Base-by-base conservation (phyloP, 2,329 filamentous ascomycete genomes). In the Endocalyx cinctus region DNA sequence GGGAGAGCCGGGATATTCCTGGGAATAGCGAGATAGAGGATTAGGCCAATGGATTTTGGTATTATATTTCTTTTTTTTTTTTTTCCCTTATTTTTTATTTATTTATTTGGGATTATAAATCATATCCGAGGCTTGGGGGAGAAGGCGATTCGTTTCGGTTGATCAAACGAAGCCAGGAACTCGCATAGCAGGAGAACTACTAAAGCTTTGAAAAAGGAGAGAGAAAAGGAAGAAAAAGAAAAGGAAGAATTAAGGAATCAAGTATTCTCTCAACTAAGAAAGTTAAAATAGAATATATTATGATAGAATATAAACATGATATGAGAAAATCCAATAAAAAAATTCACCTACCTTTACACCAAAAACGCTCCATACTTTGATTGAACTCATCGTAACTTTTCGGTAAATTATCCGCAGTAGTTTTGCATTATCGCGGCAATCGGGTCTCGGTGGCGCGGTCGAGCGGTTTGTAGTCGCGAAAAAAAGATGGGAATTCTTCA, bases 291-390 rank as follows among this genome's bases (percentile, higher is more conserved):
- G 20, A 23, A 23, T 8, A 8, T 8, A 23, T 8, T 8, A 23
- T 8, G 20, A 23, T 8, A 23, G n/a, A 23, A 23, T 23, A 8
- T 8, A 23, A 8, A 23, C 8, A 8, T 23, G 8, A 23, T 23
- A 23, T n/a, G n/a, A n/a, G n/a, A n/a, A n/a, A n/a, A n/a, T n/a
- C n/a, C n/a, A n/a, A 33, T 31, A 34, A 35, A 32, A 34, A 19
- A 27, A 25, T 17, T 29, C 36, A 39, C 46, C 42, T 46, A 45
- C 46, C 39, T 46, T 39, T 31, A 45, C 45, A 38, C 46, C 45
- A 31, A 48, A 52, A 31, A 48, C 40, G 43, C 37, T 33, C 46
- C 44, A 52, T 43, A 50, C 36, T 31, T 40, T 41, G 27, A 39
- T 29, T 27, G 27, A 31, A 27, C 35, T 41, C 48, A 55, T 55